A percentile compares a stretch with the other conserved stretches of the same genome.
Evolutionary conservation across 2,329 filamentous ascomycete genomes (phyloP).

Genomic region (Beauveria sp.): DNA sequence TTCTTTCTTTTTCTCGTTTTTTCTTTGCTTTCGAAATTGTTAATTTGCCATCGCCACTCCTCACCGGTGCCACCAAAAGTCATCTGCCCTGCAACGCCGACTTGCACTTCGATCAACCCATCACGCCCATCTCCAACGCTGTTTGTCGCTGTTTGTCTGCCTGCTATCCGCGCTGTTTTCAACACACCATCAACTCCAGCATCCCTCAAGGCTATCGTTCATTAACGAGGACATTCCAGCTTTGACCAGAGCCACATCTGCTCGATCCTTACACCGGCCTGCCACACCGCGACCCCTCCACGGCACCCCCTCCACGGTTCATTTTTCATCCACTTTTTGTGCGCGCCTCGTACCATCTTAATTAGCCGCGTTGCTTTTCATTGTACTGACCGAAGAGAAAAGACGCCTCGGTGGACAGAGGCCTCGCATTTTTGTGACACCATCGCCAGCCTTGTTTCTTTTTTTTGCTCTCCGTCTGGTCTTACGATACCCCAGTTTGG

Average conservation of each 20-base stretch:
- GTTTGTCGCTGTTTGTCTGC: background rate
- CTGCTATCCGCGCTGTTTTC: background rate
- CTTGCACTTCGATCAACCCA: background rate
- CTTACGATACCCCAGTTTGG: background rate
- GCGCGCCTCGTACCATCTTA: background rate
- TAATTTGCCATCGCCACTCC: background rate
- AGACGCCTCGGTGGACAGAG: background rate
- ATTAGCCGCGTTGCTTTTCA: slow-evolving; percentile 7
- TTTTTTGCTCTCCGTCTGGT: background rate
- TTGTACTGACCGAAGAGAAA: background rate
- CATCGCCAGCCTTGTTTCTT: background rate
- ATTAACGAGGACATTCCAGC: background rate
- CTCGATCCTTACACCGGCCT: background rate
- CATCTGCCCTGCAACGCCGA: background rate
- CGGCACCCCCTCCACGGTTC: background rate
- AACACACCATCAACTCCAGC: background rate
- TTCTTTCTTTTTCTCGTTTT: background rate
- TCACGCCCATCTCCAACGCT: background rate
- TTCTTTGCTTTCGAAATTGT: background rate
- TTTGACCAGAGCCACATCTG: background rate
- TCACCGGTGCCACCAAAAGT: background rate
- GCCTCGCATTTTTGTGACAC: background rate
- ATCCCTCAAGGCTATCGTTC: background rate
- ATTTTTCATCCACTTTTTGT: slow-evolving; percentile 1
- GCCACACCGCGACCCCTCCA: background rate